Percentiles rank a stretch among this genome's conserved stretches.
Conservation (phyloP, 2,329 filamentous ascomycete species). For the Sporothrix curviconia region DNA sequence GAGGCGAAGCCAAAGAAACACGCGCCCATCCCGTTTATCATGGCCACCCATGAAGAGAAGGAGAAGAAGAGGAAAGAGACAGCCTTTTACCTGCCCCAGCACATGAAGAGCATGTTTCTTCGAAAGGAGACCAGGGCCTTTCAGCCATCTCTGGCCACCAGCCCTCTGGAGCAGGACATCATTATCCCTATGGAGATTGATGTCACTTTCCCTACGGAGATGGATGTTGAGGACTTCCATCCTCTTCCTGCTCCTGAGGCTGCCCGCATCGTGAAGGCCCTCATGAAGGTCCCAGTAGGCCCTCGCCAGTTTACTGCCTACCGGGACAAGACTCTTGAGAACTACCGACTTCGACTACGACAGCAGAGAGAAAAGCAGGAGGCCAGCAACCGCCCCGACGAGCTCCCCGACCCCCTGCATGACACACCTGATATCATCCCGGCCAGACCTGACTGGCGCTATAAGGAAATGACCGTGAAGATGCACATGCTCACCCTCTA, state of each 20-base stretch:
- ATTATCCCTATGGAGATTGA: not conserved
- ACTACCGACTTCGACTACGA: no score
- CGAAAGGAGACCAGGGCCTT: no score
- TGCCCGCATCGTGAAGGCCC: not conserved
- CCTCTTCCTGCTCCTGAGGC: not conserved
- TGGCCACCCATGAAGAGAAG: no score
- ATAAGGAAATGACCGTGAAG: not conserved
- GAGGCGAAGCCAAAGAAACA: no score
- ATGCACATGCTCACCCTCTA: slow-evolving; percentile 8
- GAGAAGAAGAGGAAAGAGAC: not conserved
- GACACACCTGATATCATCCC: not conserved
- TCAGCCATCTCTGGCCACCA: no score
- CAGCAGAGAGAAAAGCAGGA: not conserved
- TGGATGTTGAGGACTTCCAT: not conserved
- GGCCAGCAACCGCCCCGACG: not conserved
- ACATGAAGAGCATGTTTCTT: no score
- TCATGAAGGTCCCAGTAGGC: no score
- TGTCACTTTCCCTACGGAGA: not conserved
- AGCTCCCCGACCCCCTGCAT: not conserved
- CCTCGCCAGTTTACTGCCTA: no score
- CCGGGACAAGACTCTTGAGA: no score
- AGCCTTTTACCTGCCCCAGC: no score
- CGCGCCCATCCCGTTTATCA: no score
- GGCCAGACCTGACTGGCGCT: not conserved
- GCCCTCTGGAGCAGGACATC: no score